Conservation (phyloP, 129 eudicot genomes). For the Flaveria ramosissima region DNA sequence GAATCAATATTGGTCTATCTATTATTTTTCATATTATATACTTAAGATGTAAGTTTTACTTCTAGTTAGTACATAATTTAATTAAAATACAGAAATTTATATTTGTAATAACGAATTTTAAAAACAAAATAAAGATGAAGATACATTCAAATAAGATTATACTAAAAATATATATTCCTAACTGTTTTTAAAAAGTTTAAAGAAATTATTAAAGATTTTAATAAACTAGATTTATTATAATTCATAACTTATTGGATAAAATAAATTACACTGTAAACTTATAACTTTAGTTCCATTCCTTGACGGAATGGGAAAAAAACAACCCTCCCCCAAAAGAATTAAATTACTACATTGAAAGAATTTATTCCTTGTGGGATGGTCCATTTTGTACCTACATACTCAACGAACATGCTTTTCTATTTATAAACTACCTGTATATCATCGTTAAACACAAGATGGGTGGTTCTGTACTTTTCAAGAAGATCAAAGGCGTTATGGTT, state of each 20-base stretch:
- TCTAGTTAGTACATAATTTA: neutral
- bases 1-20: neutral
- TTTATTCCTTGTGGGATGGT: neutral
- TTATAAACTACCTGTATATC: conserved; percentile 77
- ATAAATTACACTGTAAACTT: neutral
- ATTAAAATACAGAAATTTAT: neutral
- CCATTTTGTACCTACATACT: neutral
- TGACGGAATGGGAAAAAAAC: neutral
- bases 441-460: conserved; percentile 97
- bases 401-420: neutral
- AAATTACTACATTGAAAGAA: neutral
- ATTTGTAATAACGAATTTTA: neutral
- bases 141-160: neutral
- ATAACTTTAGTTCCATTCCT: neutral
- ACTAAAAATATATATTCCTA: neutral
- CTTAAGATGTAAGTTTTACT: neutral
- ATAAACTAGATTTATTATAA: neutral
- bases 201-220: neutral
- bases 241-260: neutral
- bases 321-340: neutral
- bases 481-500: conserved; percentile 98
- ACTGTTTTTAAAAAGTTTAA: neutral
- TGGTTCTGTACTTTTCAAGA: conserved; percentile 82
- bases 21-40: neutral
- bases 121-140: neutral